Base-by-base conservation (phyloP, 176 grass and related monocot genomes). In the Saccharum spontaneum region DNA sequence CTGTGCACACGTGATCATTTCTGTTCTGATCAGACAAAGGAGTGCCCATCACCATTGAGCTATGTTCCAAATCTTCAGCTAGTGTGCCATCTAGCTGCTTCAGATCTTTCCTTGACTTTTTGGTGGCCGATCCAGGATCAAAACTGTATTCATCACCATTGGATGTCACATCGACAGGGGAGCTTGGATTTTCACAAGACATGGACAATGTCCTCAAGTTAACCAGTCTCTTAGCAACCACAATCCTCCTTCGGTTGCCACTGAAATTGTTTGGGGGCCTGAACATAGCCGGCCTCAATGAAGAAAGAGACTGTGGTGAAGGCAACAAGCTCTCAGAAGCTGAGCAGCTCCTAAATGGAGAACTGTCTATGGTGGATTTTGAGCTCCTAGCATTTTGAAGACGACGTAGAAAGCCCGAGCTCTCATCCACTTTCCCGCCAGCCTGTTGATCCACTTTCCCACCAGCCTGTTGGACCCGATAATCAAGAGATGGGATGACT, bases 31-130 rank as follows among this genome's bases (percentile, higher is more conserved):
- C 80, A 73, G 60, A 80, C 37, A 84, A 75, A 68, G 50, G 82
- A 36, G 67, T 71, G 50, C 62, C 44, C 64, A 67, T 74, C 59
- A 54, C 85, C 87, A 66, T 50, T 26, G 44, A 43, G 41, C 16
- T 54, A 31, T 38, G 13, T 64, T 74, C 41, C 38, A 79, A 77
- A 68, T 11, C 43, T 74, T 80, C 54, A 60, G 55, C 13, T 77
- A 80, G 54, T 40, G 36, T 6, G 68, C 23, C 23, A 49, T 57
- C 68, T 49, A 20, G 45, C 3, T 46, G 52, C 13, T 48, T 20
- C 3, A 37, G 10, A 81, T 80, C 76, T 74, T 73, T 84, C 71
- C 76, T 83, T 55, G 76, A 46, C 80, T 44, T 89, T 81, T 81
- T 89, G 7, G 13, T 36, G 23, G 38, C 38, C 33, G 70, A 78